Percentiles rank a stretch among this genome's conserved stretches.
Evolutionary conservation across 2,329 filamentous ascomycete species (phyloP).

Genomic region (Neofusicoccum parvum): DNA sequence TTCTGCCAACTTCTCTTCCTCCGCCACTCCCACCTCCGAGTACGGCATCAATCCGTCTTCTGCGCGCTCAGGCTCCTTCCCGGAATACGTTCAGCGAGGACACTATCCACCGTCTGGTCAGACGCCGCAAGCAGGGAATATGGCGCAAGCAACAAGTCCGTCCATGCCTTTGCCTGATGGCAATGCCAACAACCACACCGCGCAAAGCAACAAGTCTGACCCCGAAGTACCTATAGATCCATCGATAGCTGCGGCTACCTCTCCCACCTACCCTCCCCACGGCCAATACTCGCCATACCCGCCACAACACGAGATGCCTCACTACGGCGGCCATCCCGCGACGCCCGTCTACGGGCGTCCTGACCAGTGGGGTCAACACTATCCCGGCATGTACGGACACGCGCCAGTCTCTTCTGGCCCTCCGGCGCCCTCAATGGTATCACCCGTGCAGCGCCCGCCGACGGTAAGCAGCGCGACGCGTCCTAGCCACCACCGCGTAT

Average conservation of each 20-base stretch:
- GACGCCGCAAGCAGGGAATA: slow-evolving; percentile 78
- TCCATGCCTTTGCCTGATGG: slow-evolving; percentile 86
- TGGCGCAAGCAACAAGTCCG: slow-evolving; percentile 99
- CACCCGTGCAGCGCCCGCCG: slow-evolving; percentile 63
- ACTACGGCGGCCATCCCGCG: slow-evolving; percentile 66
- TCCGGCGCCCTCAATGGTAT: slow-evolving; percentile 59
- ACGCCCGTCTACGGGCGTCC: slow-evolving; percentile 66
- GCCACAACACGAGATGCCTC: slow-evolving; percentile 82
- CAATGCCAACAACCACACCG: slow-evolving; percentile 69
- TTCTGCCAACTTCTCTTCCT: slow-evolving; percentile 70
- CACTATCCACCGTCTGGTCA: slow-evolving; percentile 78
- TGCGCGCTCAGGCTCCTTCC: slow-evolving; percentile 81
- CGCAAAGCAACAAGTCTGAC: slow-evolving; percentile 83
- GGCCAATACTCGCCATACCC: slow-evolving; percentile 85
- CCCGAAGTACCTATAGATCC: slow-evolving; percentile 98
- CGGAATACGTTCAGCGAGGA: slow-evolving; percentile 81
- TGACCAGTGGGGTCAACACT: slow-evolving; percentile 70
- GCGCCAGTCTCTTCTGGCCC: slow-evolving; percentile 62
- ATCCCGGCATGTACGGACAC: slow-evolving; percentile 53
- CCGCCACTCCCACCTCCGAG: slow-evolving; percentile 84
- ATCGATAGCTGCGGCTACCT: slow-evolving; percentile 89
- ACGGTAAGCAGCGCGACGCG: slow-evolving; percentile 54
- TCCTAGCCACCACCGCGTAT: neutral
- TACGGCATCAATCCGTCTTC: slow-evolving; percentile 77
- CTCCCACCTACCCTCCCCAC: slow-evolving; percentile 83